A percentile compares a stretch with the other conserved stretches of the same genome.
These are phyloP conservation scores for Phytophthora pisi DNA, from an alignment of 352 stramenopile genomes.

Conservation along the genomic window DNA sequence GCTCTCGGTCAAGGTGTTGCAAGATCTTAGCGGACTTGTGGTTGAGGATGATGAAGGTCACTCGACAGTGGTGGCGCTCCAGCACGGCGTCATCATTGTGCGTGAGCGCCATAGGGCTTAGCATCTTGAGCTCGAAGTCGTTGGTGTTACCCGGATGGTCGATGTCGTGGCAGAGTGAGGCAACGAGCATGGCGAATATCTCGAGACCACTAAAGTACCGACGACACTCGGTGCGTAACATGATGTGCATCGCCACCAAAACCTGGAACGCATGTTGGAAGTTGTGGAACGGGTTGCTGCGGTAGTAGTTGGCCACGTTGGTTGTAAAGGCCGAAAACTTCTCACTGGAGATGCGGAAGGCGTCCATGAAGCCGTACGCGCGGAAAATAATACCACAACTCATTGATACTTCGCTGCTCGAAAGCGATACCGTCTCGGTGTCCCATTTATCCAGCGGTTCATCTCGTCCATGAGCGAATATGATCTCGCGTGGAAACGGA, in stretches of 20 bases:
- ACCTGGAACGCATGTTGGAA: slow-evolving; percentile 82
- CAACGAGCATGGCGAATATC: slow-evolving; percentile 78
- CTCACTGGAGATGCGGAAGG: slow-evolving; percentile 56
- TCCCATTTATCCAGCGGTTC: slow-evolving; percentile 66
- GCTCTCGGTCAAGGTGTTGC: slow-evolving; percentile 56
- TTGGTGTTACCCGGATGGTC: slow-evolving; percentile 87
- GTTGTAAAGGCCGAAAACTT: slow-evolving; percentile 62
- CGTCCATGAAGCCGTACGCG: slow-evolving; percentile 59
- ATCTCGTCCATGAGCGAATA: slow-evolving; percentile 41
- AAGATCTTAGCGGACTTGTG: slow-evolving; percentile 79
- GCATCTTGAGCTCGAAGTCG: slow-evolving; percentile 80
- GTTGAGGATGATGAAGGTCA: slow-evolving; percentile 81
- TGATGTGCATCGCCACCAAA: slow-evolving; percentile 60
- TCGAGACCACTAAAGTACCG: slow-evolving; percentile 68
- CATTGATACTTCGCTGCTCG: slow-evolving; percentile 48
- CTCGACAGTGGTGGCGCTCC: slow-evolving; percentile 80
- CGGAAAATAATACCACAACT: slow-evolving; percentile 53
- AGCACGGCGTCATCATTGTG: slow-evolving; percentile 88
- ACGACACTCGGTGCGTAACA: slow-evolving; percentile 59
- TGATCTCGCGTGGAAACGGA: slow-evolving; percentile 62
- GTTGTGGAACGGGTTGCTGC: slow-evolving; percentile 82
- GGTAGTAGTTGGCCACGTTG: slow-evolving; percentile 73
- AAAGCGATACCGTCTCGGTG: slow-evolving; percentile 45
- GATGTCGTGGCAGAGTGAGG: slow-evolving; percentile 81
- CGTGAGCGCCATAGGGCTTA: slow-evolving; percentile 77